Base-by-base conservation (phyloP, 2,329 filamentous ascomycete genomes). In the Phoma sp. region DNA sequence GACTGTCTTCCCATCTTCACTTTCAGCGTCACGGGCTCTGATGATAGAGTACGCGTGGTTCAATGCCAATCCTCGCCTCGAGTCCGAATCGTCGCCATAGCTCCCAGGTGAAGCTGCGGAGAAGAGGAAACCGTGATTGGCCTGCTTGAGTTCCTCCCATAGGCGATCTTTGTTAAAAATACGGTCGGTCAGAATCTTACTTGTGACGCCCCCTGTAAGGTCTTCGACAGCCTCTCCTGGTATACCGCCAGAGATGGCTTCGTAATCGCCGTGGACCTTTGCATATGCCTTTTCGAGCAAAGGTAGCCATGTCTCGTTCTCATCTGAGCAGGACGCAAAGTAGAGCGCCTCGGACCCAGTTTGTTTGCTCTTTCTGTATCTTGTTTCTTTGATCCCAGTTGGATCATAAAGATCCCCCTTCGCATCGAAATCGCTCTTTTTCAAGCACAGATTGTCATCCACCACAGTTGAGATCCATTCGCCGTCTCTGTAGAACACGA, bases 391-490 rank as follows among this genome's bases (percentile, higher is more conserved):
- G 83, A 40, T 56, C 13, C 68, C 72, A 33, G 61, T 71, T 13
- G 59, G 90, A 85, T 70, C 91, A 84, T 71, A 91, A 82, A 62
- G 89, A 80, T 40, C 91, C 76, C 57, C 88, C 81, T 40, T 89
- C 81, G 71, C 88, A 63, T 95, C 89, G 79, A 91, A 96, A 69
- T 90, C 88, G 1, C 87, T 86, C 0, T 87, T 87, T 35, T 84
- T 87, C 23, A 96, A 83, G 70, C 90, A 96, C 0, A 96, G 81
- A 73, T 96, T 95, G 73, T 96, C 92, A 67, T 96, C 93, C 47
- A 96, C 85, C 45, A 96, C 93, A 41, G 89, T 93, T 69, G 91
- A 91, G 53, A 93, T 89, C 92, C 91, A 96, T 43, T 76, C 72
- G 32, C 75, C 75, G 39, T 77, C 75, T 47, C 90, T 82, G 72